phyloP scores from a whole-genome alignment of 148 eudicot genomes.

The Rhododendron vialii region DNA sequence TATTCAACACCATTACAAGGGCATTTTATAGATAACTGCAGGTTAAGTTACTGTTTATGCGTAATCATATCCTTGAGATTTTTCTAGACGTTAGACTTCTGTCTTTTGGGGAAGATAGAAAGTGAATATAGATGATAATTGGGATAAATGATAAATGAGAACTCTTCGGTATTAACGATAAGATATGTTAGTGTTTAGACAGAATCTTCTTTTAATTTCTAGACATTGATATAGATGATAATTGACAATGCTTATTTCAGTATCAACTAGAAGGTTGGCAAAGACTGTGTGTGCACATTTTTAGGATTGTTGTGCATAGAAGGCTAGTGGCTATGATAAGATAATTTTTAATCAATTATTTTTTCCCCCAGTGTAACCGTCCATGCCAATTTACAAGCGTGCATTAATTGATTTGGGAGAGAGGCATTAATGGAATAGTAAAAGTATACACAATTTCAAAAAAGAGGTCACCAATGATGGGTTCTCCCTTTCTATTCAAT shows the following conservation, averaged over 20 bases:
- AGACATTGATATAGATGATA: neutral
- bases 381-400: neutral
- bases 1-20: neutral
- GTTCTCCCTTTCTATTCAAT: too few relatives aligned
- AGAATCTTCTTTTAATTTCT: neutral
- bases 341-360: too few relatives aligned
- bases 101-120: neutral
- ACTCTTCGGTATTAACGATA: neutral
- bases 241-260: neutral
- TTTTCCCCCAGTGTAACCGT: neutral
- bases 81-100: neutral
- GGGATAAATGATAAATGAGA: neutral
- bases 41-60: neutral
- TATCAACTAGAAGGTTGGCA: neutral
- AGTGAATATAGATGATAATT: neutral
- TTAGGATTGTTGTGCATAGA: neutral
- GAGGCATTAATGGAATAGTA: neutral
- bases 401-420: too few relatives aligned
- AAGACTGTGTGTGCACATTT: too few relatives aligned
- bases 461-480: neutral
- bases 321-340: neutral
- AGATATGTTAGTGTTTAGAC: neutral
- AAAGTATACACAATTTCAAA: neutral
- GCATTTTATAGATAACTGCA: neutral
- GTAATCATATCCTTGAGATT: neutral